Evolutionary conservation across 306 rosid species (phyloP), one percentile per base, ranked within the genome.

Genomic region (Medicago lupulina): DNA sequence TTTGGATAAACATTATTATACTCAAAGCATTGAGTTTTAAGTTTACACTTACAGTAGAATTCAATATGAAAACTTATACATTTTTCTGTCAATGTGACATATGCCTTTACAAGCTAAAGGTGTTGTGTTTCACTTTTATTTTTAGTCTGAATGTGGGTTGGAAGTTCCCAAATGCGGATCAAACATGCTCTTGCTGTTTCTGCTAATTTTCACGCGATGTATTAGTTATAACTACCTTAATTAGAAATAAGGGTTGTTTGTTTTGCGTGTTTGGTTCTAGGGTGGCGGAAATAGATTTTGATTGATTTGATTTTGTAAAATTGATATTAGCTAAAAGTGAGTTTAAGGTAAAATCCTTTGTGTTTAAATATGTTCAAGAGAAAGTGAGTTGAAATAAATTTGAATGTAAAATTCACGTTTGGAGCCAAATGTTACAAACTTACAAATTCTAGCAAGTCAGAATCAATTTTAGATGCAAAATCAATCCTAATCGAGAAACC

Each of bases 151-250:
- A 59, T 13, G 18, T 25, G 18, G 65, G 65, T 12, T 6, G 39
- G 65, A 59, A 59, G 65, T 13, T 59, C 40, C 65, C 17, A 25
- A 28, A 25, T 5, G 65, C 40, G 5, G 46, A 62, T 62, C 68
- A 1, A 62, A 34, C 4, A 8, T 14, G 15, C 41, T 10, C 41
- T 21, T 31, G 38, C 18, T 14, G 7, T 31, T 61, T 19, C 13
- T 15, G 6, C 67, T 31, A 12, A 18, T 78, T 49, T 49, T 41
- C 21, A 36, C 63, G 73, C 39, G 61, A 16, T 41, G 14, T 51
- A 21, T 50, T 4, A 1, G 28, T 23, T 23, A 23, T 23, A 21
- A 21, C 23, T 21, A 23, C 28, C 28, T 23, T 23, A 1, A 23
- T 23, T 23, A 2, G 28, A 23, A 23, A 23, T 2, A 23, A 23